phyloP scores from a whole-genome alignment of 2,329 filamentous ascomycete genomes.

The Xylariaceae sp. region DNA sequence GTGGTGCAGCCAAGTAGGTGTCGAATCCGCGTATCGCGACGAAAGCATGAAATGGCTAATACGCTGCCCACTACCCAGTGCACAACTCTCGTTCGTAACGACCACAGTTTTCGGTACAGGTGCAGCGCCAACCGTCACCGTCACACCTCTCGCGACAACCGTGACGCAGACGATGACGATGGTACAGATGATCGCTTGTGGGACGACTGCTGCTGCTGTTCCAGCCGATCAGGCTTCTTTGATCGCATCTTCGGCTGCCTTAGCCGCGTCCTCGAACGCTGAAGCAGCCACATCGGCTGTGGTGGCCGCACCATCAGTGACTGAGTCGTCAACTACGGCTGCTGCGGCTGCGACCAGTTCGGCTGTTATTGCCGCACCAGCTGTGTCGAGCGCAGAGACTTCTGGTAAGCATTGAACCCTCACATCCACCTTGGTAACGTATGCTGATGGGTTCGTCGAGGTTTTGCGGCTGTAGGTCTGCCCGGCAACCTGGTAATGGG shows the following conservation, averaged over 20 bases:
- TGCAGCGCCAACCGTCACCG: slow-evolving; percentile 27
- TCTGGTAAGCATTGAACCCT: neutral
- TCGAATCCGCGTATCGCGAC: neutral
- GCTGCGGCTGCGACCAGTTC: slow-evolving; percentile 3
- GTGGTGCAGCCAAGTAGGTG: neutral
- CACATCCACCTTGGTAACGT: neutral
- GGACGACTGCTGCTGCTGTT: slow-evolving; percentile 16
- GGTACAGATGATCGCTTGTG: slow-evolving; percentile 26
- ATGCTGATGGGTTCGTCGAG: slow-evolving; percentile 3
- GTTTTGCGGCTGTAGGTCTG: slow-evolving; percentile 5
- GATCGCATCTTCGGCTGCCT: slow-evolving; percentile 22
- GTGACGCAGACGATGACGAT: slow-evolving; percentile 20
- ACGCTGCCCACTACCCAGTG: slow-evolving; percentile 6
- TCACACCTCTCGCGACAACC: slow-evolving; percentile 30
- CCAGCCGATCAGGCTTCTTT: slow-evolving; percentile 17
- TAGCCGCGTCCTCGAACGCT: slow-evolving; percentile 14
- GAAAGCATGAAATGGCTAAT: neutral
- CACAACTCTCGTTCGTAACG: slow-evolving; percentile 33
- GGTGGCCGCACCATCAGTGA: neutral
- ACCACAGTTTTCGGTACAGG: slow-evolving; percentile 24
- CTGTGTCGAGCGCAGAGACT: neutral
- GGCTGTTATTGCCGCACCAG: neutral
- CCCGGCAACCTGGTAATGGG: slow-evolving; percentile 3
- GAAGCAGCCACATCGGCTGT: slow-evolving; percentile 7
- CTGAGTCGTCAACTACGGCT: slow-evolving; percentile 4